Percentiles rank a stretch among this genome's conserved stretches.
Conservation (phyloP, 192 early-diverging fungal species). For the Backusella psychrophila region DNA sequence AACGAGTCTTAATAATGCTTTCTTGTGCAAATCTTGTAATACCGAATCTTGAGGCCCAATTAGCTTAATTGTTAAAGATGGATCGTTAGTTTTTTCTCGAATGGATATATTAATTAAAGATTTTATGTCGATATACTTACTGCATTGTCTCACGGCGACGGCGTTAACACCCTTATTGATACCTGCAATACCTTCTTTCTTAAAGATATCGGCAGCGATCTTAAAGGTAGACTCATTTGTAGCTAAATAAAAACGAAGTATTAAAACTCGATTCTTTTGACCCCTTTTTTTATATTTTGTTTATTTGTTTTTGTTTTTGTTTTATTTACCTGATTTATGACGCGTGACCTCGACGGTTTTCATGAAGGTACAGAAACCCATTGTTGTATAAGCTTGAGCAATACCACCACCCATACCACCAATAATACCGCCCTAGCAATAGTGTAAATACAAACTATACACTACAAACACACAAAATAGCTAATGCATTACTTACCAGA, state of each 20-base stretch:
- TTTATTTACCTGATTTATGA: slow-evolving; percentile 67
- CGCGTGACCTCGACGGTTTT: slow-evolving; percentile 98
- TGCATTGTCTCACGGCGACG: slow-evolving; percentile 95
- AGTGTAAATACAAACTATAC: background rate
- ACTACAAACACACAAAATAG: slow-evolving; percentile 4
- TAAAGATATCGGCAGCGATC: slow-evolving; percentile 88
- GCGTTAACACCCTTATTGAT: slow-evolving; percentile 99
- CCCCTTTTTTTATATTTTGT: background rate
- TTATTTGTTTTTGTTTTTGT: slow-evolving; percentile 13
- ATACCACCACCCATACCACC: slow-evolving; percentile 96
- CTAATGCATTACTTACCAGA: slow-evolving; percentile 31
- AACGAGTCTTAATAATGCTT: slow-evolving; percentile 55
- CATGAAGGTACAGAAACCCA: slow-evolving; percentile 99
- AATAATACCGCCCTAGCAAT: slow-evolving; percentile 72
- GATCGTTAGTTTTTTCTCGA: background rate
- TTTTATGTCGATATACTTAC: background rate
- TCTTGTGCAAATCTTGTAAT: slow-evolving; percentile 77
- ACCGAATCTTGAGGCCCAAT: slow-evolving; percentile 98
- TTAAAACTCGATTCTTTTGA: background rate
- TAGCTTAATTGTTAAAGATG: slow-evolving; percentile 44
- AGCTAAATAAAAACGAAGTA: slow-evolving; percentile 33
- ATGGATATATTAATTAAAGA: background rate
- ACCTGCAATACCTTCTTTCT: slow-evolving; percentile 89
- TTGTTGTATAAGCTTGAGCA: slow-evolving; percentile 96
- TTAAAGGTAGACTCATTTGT: slow-evolving; percentile 71